phyloP scores from a whole-genome alignment of 352 stramenopile genomes.

The Aphanomyces invadans region DNA sequence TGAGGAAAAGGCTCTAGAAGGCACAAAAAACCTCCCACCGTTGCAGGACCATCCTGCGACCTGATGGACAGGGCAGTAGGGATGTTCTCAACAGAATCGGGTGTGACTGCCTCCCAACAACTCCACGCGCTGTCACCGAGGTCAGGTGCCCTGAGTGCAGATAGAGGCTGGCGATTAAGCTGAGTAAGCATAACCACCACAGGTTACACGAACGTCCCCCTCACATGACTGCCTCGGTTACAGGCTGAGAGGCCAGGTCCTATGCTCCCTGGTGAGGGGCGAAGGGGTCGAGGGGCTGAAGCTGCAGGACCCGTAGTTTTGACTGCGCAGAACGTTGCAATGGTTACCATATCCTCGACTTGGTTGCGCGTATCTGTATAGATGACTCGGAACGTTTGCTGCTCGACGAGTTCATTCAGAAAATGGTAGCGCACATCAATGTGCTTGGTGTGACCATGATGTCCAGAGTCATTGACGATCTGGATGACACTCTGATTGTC shows the following conservation, averaged over 20 bases:
- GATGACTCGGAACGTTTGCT: conserved; percentile 23
- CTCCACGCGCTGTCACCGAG: background rate
- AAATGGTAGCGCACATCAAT: conserved; percentile 37
- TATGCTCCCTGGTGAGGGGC: background rate
- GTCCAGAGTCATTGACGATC: conserved; percentile 28
- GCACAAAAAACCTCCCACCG: background rate
- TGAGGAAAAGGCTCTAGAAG: background rate
- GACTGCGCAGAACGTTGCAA: conserved; percentile 16
- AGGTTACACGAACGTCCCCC: background rate
- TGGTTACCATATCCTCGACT: conserved; percentile 33
- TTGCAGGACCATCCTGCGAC: background rate
- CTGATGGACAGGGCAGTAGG: background rate
- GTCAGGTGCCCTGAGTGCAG: background rate
- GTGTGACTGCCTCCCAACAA: background rate
- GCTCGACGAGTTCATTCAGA: conserved; percentile 30
- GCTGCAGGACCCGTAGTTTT: background rate
- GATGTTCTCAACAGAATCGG: background rate
- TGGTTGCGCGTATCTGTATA: conserved; percentile 31
- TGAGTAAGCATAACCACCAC: background rate
- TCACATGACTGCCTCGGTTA: background rate
- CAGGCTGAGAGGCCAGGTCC: background rate
- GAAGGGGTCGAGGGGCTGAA: background rate
- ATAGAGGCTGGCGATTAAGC: background rate
- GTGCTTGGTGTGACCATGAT: conserved; percentile 31
- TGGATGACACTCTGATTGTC: conserved; percentile 38